Percentiles rank a stretch among this genome's conserved stretches.
Evolutionary conservation across 768 basidiomycete species (phyloP).

Genomic region (Auricularia sp.): DNA sequence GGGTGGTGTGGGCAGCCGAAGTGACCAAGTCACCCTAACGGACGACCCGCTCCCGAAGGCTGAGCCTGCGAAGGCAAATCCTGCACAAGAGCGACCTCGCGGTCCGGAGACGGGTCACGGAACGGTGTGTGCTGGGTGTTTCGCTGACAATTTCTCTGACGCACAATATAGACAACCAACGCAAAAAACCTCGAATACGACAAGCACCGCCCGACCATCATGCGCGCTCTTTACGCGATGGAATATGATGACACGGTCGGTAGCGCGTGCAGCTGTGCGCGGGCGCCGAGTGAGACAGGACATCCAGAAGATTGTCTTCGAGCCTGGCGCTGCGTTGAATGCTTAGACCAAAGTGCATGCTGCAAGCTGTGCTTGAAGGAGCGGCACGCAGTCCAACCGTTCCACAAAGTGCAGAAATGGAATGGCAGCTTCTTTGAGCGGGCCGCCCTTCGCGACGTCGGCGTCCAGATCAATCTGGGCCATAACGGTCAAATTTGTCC

Average conservation of each 20-base stretch:
- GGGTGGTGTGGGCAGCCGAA: not conserved
- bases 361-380: not conserved
- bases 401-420: not conserved
- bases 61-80: no score
- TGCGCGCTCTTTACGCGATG: not conserved
- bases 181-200: not conserved
- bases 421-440: not conserved
- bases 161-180: not conserved
- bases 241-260: not conserved
- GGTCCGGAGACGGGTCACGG: not conserved
- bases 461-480: not conserved
- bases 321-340: not conserved
- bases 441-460: not conserved
- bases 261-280: not conserved
- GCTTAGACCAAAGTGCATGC: not conserved
- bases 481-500: not conserved
- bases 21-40: not conserved
- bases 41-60: no score
- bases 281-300: not conserved
- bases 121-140: not conserved
- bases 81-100: not conserved
- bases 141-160: no score
- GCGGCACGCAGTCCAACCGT: not conserved
- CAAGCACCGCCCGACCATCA: not conserved
- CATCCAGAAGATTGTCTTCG: not conserved